Conservation (phyloP, 179 eudicot species). For the Beta lomatogona region DNA sequence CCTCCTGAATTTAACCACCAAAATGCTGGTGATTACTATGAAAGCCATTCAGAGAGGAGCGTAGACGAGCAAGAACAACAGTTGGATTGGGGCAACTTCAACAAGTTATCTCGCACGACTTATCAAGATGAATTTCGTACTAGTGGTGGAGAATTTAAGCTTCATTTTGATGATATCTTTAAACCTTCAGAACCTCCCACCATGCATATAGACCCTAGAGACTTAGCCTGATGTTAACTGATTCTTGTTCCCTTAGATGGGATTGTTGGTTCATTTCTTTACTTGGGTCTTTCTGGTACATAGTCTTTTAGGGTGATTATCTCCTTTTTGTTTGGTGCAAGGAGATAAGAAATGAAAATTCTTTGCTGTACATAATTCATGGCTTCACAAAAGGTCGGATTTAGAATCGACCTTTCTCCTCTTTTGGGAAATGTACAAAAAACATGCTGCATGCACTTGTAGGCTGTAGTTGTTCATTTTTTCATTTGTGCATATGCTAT, state of each 20-base stretch:
- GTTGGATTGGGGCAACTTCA: conserved; percentile 56
- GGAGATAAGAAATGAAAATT: conserved; percentile 23
- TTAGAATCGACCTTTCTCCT: conserved; percentile 20
- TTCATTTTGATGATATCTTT: conserved; percentile 78
- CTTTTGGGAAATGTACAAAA: conserved; percentile 20
- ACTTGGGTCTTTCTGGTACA: conserved; percentile 30
- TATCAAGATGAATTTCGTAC: conserved; percentile 43
- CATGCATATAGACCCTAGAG: conserved; percentile 25
- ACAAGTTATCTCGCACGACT: conserved; percentile 45
- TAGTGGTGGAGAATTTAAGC: conserved; percentile 62
- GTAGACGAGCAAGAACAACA: conserved; percentile 46
- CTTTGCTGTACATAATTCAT: conserved; percentile 56
- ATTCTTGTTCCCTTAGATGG: conserved; percentile 16
- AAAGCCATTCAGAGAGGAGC: conserved; percentile 45
- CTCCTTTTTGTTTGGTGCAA: conserved; percentile 7
- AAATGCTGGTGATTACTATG: conserved; percentile 26
- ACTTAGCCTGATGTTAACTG: conserved; percentile 26
- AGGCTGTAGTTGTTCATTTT: neutral
- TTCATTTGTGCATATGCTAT: neutral
- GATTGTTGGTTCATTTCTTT: conserved; percentile 18
- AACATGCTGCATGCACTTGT: conserved; percentile 25
- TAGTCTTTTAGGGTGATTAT: conserved; percentile 8
- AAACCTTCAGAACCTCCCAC: conserved; percentile 37
- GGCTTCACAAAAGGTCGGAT: conserved; percentile 7
- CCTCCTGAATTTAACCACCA: conserved; percentile 29